Conservation (phyloP, 2,329 filamentous ascomycete species). For the Zasmidium angulare region DNA sequence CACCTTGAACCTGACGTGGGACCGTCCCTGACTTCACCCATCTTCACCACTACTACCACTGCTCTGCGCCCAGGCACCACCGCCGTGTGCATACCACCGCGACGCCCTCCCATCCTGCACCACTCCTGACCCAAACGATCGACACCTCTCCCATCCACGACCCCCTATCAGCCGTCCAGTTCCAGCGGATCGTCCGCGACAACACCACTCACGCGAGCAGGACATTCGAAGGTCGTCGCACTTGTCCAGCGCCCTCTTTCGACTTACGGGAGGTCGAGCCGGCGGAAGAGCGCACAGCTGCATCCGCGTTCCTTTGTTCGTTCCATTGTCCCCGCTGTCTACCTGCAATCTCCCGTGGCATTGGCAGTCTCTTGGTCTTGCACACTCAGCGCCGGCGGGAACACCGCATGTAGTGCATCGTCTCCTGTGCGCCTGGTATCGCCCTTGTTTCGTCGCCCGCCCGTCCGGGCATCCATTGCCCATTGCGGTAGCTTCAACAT, state of each 20-base stretch:
- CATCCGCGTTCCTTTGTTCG: conserved; percentile 17
- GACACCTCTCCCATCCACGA: background rate
- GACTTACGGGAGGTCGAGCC: background rate
- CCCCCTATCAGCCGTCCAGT: too few relatives aligned
- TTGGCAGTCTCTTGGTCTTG: conserved; percentile 17
- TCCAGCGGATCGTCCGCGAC: too few relatives aligned
- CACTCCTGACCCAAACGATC: conserved; percentile 5
- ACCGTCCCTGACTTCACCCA: too few relatives aligned
- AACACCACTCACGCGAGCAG: background rate
- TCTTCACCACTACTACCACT: too few relatives aligned
- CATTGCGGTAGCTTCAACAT: conserved; percentile 17
- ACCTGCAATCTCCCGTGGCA: conserved; percentile 23
- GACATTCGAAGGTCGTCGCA: background rate
- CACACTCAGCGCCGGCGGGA: conserved; percentile 14
- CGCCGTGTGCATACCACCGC: background rate
- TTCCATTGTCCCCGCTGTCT: conserved; percentile 23
- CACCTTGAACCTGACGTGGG: too few relatives aligned
- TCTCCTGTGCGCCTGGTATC: conserved; percentile 23
- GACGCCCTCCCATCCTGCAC: background rate
- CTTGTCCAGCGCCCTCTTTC: background rate
- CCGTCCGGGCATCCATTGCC: conserved; percentile 21
- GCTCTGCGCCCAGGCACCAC: background rate
- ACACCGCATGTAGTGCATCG: conserved; percentile 20
- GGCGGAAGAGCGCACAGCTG: conserved; percentile 10
- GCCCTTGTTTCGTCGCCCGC: conserved; percentile 19